A percentile compares a stretch with the other conserved stretches of the same genome.
Evolutionary conservation across 805 yeast genomes (phyloP).

Genomic region (Kuraishia borneana): DNA sequence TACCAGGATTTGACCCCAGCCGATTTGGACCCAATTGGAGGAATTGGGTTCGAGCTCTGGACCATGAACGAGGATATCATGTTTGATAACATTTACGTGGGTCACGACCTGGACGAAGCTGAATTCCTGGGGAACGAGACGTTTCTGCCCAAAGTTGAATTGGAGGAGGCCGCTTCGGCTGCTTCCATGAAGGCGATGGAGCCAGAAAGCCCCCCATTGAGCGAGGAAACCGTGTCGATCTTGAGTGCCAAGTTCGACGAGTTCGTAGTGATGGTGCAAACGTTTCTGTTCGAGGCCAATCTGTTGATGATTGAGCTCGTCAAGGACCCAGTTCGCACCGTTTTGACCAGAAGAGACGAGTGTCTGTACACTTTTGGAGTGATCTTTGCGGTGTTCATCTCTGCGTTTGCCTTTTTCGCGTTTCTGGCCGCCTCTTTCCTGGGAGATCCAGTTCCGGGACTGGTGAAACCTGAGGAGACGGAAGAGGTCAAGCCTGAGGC

Average conservation of each 20-base stretch:
- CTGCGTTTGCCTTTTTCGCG: constrained; percentile 28
- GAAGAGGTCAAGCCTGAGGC: constrained; percentile 5
- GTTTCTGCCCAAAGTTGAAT: constrained; percentile 38
- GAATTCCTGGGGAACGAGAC: constrained; percentile 75
- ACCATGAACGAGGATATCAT: constrained; percentile 65
- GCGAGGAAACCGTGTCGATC: constrained; percentile 1
- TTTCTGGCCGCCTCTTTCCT: neutral
- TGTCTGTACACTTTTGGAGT: constrained; percentile 34
- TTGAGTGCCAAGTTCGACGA: constrained; percentile 7
- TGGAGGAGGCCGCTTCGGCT: constrained; percentile 35
- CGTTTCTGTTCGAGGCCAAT: constrained; percentile 15
- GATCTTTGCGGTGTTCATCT: constrained; percentile 26
- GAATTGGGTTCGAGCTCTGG: constrained; percentile 85
- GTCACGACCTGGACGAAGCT: constrained; percentile 78
- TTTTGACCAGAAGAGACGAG: constrained; percentile 36
- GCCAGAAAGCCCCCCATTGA: constrained; percentile 30
- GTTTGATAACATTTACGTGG: constrained; percentile 78
- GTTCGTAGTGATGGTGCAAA: constrained; percentile 8
- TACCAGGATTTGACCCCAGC: constrained; percentile 48
- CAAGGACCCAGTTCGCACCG: constrained; percentile 30
- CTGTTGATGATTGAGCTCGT: constrained; percentile 27
- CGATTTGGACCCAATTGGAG: constrained; percentile 59
- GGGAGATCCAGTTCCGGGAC: neutral
- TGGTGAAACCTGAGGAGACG: neutral
- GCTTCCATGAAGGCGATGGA: constrained; percentile 29